phyloP scores from a whole-genome alignment of 2,329 filamentous ascomycete genomes.

The Ophiostoma montium region DNA sequence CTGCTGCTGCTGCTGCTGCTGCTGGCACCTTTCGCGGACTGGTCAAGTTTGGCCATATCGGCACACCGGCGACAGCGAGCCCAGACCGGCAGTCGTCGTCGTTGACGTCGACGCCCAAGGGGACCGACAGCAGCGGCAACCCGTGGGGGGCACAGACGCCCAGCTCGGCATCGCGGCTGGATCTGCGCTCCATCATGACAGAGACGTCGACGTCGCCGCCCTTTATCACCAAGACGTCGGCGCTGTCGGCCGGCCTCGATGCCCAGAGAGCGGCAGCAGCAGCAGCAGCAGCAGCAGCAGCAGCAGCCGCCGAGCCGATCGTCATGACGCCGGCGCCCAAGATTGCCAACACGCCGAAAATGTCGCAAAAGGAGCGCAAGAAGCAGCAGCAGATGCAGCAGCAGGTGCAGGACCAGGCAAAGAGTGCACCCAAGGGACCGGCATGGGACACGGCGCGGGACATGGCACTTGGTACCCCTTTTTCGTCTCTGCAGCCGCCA shows the following conservation, averaged over 20 bases:
- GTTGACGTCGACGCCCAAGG: neutral
- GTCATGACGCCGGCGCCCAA: constrained; percentile 22
- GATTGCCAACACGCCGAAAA: constrained; percentile 34
- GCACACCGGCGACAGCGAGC: neutral
- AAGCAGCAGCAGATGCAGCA: constrained; percentile 57
- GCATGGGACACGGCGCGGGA: constrained; percentile 19
- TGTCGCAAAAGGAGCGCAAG: constrained; percentile 90
- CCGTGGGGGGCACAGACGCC: constrained; percentile 39
- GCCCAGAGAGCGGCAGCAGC: constrained; percentile 21
- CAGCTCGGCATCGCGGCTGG: constrained; percentile 44
- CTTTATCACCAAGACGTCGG: constrained; percentile 27
- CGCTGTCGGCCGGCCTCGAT: constrained; percentile 38
- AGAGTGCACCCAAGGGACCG: constrained; percentile 12
- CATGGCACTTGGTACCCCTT: neutral
- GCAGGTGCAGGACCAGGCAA: constrained; percentile 40
- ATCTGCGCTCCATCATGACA: constrained; percentile 64
- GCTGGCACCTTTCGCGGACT: neutral
- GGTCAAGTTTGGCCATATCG: neutral
- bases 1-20: neutral
- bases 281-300: constrained; percentile 9
- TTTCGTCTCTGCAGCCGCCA: neutral
- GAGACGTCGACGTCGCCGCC: constrained; percentile 29
- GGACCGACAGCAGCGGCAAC: constrained; percentile 12
- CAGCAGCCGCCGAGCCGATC: neutral
- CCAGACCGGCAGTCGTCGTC: neutral